Conservation (phyloP, 495 filamentous ascomycete species). For the Viridothelium virens region DNA sequence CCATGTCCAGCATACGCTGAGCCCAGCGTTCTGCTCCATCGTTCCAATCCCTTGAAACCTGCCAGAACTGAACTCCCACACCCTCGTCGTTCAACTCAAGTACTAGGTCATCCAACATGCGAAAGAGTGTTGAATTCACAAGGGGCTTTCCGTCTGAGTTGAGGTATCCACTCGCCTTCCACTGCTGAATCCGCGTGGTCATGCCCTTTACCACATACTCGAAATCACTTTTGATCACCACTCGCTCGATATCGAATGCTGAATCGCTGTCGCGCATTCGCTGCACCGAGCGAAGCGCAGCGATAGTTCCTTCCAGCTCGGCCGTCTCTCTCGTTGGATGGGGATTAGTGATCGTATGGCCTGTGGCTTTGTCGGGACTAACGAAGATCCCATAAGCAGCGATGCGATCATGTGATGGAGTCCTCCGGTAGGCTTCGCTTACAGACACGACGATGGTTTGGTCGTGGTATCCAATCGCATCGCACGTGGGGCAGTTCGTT, state of each 20-base stretch:
- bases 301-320: neutral
- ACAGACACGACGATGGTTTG: neutral
- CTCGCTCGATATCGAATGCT: neutral
- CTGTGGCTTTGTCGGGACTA: neutral
- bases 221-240: conserved; percentile 17
- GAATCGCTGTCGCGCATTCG: neutral
- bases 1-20: neutral
- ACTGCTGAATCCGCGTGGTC: conserved; percentile 10
- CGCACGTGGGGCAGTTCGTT: neutral
- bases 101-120: conserved; percentile 8
- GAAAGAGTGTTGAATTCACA: conserved; percentile 7
- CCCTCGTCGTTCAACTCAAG: conserved; percentile 10
- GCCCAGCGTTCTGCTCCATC: neutral
- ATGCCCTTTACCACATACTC: conserved; percentile 11
- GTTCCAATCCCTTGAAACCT: conserved; percentile 8
- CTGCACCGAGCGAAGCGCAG: neutral
- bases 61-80: conserved; percentile 16
- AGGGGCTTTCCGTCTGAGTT: neutral
- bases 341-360: neutral
- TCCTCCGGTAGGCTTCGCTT: neutral
- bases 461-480: neutral
- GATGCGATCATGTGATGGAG: neutral
- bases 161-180: conserved; percentile 12
- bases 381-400: neutral
- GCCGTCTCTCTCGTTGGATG: neutral